Conservation (phyloP, 78 protist genomes). For the Planoprotostelium fungivorum region DNA sequence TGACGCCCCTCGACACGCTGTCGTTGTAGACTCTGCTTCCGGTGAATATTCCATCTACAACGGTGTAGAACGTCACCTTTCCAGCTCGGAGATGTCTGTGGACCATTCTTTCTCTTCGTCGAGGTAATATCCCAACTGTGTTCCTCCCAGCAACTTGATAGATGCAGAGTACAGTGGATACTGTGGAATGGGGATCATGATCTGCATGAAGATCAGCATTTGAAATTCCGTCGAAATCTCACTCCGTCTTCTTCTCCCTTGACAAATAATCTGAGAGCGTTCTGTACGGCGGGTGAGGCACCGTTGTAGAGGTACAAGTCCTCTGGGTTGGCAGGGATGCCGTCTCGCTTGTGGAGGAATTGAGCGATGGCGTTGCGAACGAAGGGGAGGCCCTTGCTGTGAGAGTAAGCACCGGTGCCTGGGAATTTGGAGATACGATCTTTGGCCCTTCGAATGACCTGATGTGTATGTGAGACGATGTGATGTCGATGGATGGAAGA, state of each 20-base stretch:
- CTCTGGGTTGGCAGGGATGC: slow-evolving; percentile 51
- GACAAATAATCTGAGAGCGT: slow-evolving; percentile 51
- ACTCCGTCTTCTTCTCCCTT: slow-evolving; percentile 54
- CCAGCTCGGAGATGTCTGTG: slow-evolving; percentile 26
- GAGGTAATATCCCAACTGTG: slow-evolving; percentile 83
- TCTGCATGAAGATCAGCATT: background rate
- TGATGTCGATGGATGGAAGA: slow-evolving; percentile 3
- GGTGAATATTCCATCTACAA: too few species aligned
- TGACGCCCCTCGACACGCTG: slow-evolving; percentile 58
- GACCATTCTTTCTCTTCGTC: slow-evolving; percentile 84
- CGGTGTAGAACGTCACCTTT: too few species aligned
- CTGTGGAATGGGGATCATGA: slow-evolving; percentile 98
- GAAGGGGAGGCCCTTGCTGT: slow-evolving; percentile 78
- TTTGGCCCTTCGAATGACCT: background rate
- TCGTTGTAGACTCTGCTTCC: slow-evolving; percentile 15
- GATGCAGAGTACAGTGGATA: slow-evolving; percentile 99
- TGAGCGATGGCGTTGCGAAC: slow-evolving; percentile 83
- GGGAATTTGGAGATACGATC: background rate
- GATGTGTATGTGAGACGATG: background rate
- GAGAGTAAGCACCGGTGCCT: slow-evolving; percentile 90
- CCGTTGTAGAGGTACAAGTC: slow-evolving; percentile 97
- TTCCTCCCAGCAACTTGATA: slow-evolving; percentile 82
- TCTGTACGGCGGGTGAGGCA: slow-evolving; percentile 85
- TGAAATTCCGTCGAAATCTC: background rate
- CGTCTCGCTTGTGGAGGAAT: slow-evolving; percentile 81